Conservation (phyloP, 345 rosid species). For the Populus tremula region DNA sequence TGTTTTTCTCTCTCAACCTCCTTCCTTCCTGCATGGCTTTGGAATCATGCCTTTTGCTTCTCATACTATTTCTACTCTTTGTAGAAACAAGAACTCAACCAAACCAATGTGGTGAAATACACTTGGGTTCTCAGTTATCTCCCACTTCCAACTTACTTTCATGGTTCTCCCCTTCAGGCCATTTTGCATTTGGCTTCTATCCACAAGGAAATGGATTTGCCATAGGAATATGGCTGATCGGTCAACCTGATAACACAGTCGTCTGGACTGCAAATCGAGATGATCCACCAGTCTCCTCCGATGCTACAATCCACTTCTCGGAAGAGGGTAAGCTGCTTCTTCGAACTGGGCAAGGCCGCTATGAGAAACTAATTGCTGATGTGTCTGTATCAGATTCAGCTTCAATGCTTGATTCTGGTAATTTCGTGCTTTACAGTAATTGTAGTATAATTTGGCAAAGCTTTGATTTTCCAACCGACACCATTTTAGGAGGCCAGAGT, state of each 20-base stretch:
- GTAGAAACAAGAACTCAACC: not conserved
- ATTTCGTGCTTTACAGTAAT: conserved; percentile 13
- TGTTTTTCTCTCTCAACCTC: not conserved
- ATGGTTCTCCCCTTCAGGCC: conserved; percentile 29
- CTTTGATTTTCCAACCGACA: conserved; percentile 31
- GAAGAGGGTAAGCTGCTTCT: conserved; percentile 5
- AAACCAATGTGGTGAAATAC: not conserved
- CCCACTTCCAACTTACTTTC: not conserved
- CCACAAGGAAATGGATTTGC: conserved; percentile 17
- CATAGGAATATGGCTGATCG: conserved; percentile 17
- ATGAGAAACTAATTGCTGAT: not conserved
- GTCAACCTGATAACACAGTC: not conserved
- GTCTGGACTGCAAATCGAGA: conserved; percentile 34
- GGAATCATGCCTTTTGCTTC: not conserved
- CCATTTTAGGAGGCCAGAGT: conserved; percentile 27
- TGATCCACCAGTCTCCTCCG: conserved; percentile 17
- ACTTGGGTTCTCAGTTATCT: not conserved
- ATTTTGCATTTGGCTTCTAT: conserved; percentile 33
- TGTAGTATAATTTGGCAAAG: conserved; percentile 29
- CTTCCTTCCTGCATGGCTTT: not conserved
- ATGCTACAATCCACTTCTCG: conserved; percentile 18
- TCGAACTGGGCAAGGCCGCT: not conserved
- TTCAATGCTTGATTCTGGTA: conserved; percentile 32
- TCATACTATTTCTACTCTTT: not conserved
- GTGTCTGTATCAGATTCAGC: conserved; percentile 7